Evolutionary conservation across 75 land plant species (phyloP), one percentile per base, ranked within the genome.

Genomic region (Pseudotsuga menziesii): DNA sequence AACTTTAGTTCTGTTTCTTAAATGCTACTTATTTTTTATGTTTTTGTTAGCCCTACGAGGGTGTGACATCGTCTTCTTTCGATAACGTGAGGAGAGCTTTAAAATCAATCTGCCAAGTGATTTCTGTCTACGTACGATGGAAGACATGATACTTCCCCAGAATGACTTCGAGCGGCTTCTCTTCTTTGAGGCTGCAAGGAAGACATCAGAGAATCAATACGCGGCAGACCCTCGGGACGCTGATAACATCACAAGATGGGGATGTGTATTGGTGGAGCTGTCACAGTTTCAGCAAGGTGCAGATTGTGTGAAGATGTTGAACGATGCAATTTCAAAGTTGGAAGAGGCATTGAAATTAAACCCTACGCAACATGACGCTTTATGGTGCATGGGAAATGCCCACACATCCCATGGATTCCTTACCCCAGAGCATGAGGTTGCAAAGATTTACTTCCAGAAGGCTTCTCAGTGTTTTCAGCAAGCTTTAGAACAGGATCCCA

Each of bases 321-420:
- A 84, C 80, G 98, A 94, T 72, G 89, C 95, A 9, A 79, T 88
- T 26, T 84, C 92, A 17, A 94, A 90, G 84, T 78, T 94, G 76
- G 91, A 92, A 77, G 93, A 94, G 73, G 94, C 98, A 3, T 78
- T 94, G 62, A 63, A 44, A 52, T 64, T 92, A 70, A 80, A 87
- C 27, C 91, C 98, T 2, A 80, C 78, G 26, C 88, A 83, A 85
- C 91, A 87, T 80, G 95, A 92, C 48, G 75, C 95, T 26, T 85
- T 92, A 1, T 94, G 94, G 95, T 90, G 93, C 76, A 35, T 92
- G 61, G 98, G 98, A 39, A 94, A 94, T 83, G 95, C 95, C 20
- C 83, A 83, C 58, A 92, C 95, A 19, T 88, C 93, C 32, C 79
- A 82, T 64, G 98, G 90, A 14, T 94, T 94, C 75, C 76, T 90